phyloP scores from a whole-genome alignment of 805 yeast genomes.

The Hanseniaspora clermontiae region DNA sequence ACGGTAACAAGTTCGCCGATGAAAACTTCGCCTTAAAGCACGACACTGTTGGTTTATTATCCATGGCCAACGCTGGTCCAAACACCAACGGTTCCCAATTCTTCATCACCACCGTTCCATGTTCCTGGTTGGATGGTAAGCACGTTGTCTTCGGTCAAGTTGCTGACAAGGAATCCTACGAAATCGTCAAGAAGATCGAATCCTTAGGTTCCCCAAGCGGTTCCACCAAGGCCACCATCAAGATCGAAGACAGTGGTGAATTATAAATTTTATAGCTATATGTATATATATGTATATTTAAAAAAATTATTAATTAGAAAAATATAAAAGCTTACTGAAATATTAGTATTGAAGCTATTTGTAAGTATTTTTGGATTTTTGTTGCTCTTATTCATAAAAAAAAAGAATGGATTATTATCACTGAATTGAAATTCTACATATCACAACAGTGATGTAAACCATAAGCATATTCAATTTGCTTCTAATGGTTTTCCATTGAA shows the following conservation, averaged over 20 bases:
- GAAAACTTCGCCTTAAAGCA: slow-evolving; percentile 67
- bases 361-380: no score
- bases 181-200: slow-evolving; percentile 77
- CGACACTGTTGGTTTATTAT: slow-evolving; percentile 67
- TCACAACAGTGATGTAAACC: no score
- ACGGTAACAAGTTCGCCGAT: slow-evolving; percentile 65
- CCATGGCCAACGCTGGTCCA: slow-evolving; percentile 98
- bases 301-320: background rate
- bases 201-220: slow-evolving; percentile 62
- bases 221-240: slow-evolving; percentile 52
- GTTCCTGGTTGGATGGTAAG: slow-evolving; percentile 56
- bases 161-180: slow-evolving; percentile 51
- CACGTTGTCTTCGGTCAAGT: slow-evolving; percentile 95
- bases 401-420: no score
- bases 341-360: background rate
- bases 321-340: background rate
- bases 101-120: slow-evolving; percentile 68
- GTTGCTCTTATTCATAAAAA: no score
- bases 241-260: slow-evolving; percentile 46
- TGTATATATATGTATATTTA: background rate
- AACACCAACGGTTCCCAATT: slow-evolving; percentile 97
- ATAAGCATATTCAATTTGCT: no score
- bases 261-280: slow-evolving; percentile 20
- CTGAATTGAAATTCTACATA: no score
- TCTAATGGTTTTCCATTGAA: no score